Evolutionary conservation across 176 grass and related monocot genomes (phyloP).

Genomic region (Aegilops umbellulata): DNA sequence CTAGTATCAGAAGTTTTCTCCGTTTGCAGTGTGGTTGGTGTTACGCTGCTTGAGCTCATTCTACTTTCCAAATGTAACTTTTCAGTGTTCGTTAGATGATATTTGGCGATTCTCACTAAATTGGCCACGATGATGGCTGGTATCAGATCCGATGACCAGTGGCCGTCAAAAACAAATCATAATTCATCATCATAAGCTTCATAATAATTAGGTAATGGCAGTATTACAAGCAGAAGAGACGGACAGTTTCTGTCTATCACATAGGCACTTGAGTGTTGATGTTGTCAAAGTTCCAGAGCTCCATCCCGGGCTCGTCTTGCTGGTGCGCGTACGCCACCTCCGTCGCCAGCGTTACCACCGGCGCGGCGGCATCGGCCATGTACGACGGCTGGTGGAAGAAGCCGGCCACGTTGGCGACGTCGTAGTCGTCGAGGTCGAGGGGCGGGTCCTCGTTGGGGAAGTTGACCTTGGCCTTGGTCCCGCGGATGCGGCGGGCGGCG

Average conservation of each 20-base stretch:
- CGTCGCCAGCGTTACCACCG: too few relatives aligned
- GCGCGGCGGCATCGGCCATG: neutral
- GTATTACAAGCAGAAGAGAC: neutral
- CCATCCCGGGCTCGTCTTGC: conserved; percentile 6
- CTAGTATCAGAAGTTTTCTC: neutral
- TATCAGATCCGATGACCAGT: too few relatives aligned
- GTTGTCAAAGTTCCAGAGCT: conserved; percentile 39
- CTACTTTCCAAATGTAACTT: neutral
- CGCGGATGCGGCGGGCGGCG: conserved; percentile 71
- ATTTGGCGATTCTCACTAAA: neutral
- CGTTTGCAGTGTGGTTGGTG: neutral
- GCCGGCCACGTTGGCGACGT: neutral
- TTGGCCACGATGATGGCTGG: too few relatives aligned
- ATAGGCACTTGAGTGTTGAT: conserved; percentile 11
- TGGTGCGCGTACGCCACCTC: neutral
- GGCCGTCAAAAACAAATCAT: too few relatives aligned
- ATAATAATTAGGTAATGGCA: neutral
- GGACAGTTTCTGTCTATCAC: neutral
- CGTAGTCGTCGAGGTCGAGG: neutral
- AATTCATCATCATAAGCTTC: neutral
- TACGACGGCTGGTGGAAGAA: conserved; percentile 34
- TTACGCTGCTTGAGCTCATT: neutral
- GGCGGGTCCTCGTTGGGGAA: conserved; percentile 84
- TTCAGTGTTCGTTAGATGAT: neutral
- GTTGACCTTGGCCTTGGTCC: conserved; percentile 89